Base-by-base conservation (phyloP, 768 basidiomycete species). In the Xerocomellus dryophilus region DNA sequence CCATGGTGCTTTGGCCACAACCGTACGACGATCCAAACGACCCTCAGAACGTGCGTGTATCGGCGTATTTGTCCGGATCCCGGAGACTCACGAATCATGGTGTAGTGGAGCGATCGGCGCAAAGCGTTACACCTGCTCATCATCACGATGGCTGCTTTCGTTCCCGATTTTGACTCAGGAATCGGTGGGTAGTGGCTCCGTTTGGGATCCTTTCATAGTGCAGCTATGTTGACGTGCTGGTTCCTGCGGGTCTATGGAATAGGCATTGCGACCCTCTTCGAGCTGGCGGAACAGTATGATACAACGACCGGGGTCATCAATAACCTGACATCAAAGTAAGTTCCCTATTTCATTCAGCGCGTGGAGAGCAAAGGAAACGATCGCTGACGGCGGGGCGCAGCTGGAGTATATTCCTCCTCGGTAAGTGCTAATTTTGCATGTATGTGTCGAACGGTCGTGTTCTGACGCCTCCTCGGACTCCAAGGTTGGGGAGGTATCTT, bases 111-210 rank as follows among this genome's bases (percentile, higher is more conserved):
- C 17, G 64, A 74, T 45, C 50, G 65, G 18, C 74, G 73, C 38
- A 81, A 82, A 67, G 66, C 68, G 44, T 46, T 80, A 23, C 77
- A 80, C 56, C 67, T 82, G 4, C 44, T 78, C 32, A 74, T 81
- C 42, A 63, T 80, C 57, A 81, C 79, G 0, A 66, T 82, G 54
- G 78, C 81, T 7, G 76, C 81, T 0, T 76, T 81, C 35, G 70
- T 81, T 5, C 81, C 81, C 6, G 81, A 83, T 53, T 82, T 83
- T 54, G 71, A 76, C 52, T 81, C 80, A 2, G 79, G 74, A 0
- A 75, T 79, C 23, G 81, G 81, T 78, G 8, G 10, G 69, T 54
- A 35, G 68, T 23, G 9, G 18, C 21, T 35, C 25, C 15, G 14
- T 9, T 35, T 32, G 18, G 5, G 14, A 1, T 17, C 18, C 2